These are phyloP conservation scores for Pezicula neosporulosa DNA, from an alignment of 2,329 filamentous ascomycete species.

Conservation along the genomic window DNA sequence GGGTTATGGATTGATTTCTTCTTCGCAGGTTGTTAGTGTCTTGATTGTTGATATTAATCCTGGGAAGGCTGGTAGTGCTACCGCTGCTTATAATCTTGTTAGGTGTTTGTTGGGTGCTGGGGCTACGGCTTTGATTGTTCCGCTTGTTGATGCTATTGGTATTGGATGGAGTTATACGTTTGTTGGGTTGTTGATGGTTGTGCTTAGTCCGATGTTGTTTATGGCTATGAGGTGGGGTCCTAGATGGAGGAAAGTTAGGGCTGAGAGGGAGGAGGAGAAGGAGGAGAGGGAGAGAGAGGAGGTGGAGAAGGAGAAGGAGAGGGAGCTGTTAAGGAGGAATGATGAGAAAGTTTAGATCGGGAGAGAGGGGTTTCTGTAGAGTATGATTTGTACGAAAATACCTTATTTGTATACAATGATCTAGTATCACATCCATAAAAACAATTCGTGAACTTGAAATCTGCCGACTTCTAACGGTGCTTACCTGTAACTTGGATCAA, in stretches of 20 bases:
- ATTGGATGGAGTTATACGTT: slow-evolving; percentile 49
- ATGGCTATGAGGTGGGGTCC: slow-evolving; percentile 39
- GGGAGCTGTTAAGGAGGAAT: too few species aligned
- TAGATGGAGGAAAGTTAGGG: slow-evolving; percentile 36
- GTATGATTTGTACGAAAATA: too few species aligned
- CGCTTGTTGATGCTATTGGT: slow-evolving; percentile 48
- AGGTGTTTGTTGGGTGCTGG: slow-evolving; percentile 52
- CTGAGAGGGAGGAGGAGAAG: slow-evolving; percentile 14
- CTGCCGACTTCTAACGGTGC: too few species aligned
- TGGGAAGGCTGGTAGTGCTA: slow-evolving; percentile 46
- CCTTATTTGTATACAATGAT: too few species aligned
- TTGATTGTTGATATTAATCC: slow-evolving; percentile 56
- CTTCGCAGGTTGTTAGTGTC: slow-evolving; percentile 49
- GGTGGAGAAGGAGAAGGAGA: neutral
- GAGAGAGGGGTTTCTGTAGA: too few species aligned
- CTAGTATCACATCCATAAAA: too few species aligned
- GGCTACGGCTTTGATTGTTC: slow-evolving; percentile 46
- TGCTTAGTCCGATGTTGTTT: slow-evolving; percentile 36
- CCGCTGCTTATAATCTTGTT: slow-evolving; percentile 53
- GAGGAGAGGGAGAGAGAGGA: slow-evolving; percentile 1
- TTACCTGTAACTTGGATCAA: too few species aligned
- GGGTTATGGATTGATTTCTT: slow-evolving; percentile 48
- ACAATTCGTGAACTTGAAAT: too few species aligned
- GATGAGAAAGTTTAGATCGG: too few species aligned
- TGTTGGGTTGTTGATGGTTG: slow-evolving; percentile 38